phyloP scores from a whole-genome alignment of 129 eudicot genomes.

The Helianthus tuberosus region DNA sequence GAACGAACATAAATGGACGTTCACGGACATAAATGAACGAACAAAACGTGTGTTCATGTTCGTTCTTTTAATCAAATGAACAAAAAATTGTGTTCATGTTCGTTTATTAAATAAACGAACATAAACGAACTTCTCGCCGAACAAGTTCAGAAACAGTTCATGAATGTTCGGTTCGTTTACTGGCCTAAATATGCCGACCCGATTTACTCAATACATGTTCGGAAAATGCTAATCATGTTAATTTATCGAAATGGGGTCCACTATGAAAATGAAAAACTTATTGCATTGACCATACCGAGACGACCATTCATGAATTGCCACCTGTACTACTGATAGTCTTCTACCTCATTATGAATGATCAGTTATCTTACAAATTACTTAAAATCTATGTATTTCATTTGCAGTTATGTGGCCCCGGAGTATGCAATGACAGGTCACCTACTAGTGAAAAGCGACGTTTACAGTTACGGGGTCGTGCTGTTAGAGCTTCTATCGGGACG shows the following conservation, averaged over 20 bases:
- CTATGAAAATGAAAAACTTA: background rate
- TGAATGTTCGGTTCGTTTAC: too few species aligned
- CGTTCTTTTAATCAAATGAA: too few species aligned
- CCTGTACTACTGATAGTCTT: background rate
- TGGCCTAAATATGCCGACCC: slow-evolving; percentile 7
- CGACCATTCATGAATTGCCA: background rate
- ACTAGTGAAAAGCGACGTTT: slow-evolving; percentile 94
- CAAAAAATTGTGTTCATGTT: too few species aligned
- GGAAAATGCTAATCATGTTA: background rate
- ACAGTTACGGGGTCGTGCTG: slow-evolving; percentile 92
- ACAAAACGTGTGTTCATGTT: too few species aligned
- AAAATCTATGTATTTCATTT: slow-evolving; percentile 1
- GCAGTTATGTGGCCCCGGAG: slow-evolving; percentile 98
- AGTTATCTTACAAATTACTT: slow-evolving; percentile 23
- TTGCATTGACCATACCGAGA: background rate
- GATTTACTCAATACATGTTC: background rate
- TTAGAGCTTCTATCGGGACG: slow-evolving; percentile 91
- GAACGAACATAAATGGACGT: too few species aligned
- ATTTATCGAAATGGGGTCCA: slow-evolving; percentile 12
- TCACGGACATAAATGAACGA: too few species aligned
- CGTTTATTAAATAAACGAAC: too few species aligned
- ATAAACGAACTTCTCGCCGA: too few species aligned
- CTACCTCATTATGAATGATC: background rate
- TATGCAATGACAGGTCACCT: slow-evolving; percentile 99
- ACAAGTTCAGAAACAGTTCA: too few species aligned